Conservation (phyloP, 331 rosid genomes). For the Cydonia oblonga region DNA sequence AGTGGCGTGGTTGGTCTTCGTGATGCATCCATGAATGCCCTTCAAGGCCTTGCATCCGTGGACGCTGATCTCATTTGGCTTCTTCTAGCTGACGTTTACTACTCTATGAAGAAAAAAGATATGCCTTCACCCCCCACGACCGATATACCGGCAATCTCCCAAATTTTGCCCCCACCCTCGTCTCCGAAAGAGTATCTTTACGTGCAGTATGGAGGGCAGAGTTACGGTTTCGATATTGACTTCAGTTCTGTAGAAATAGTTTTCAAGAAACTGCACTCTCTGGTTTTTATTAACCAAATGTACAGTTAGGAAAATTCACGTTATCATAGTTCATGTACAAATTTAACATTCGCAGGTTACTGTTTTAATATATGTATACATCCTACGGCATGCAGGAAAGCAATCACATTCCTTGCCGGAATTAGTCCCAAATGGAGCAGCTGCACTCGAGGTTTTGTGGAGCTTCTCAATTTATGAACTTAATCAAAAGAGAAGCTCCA, state of each 20-base stretch:
- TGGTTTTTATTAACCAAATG: constrained; percentile 26
- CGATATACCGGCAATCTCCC: constrained; percentile 38
- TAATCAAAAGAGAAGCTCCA: too few species aligned
- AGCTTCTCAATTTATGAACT: too few species aligned
- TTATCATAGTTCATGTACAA: not conserved
- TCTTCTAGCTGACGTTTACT: constrained; percentile 85
- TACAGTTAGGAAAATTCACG: constrained; percentile 6
- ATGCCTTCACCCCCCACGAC: constrained; percentile 37
- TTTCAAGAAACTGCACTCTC: constrained; percentile 42
- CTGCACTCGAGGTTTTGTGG: too few species aligned
- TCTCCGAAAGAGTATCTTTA: constrained; percentile 55
- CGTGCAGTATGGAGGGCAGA: constrained; percentile 75
- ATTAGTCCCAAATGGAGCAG: too few species aligned
- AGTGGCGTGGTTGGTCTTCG: constrained; percentile 67
- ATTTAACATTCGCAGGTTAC: too few species aligned
- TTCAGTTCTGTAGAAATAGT: constrained; percentile 47
- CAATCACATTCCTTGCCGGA: too few species aligned
- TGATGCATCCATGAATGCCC: constrained; percentile 66
- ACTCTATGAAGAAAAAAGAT: constrained; percentile 36
- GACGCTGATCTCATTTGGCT: constrained; percentile 93
- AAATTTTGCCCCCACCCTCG: constrained; percentile 51
- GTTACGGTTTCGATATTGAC: constrained; percentile 66
- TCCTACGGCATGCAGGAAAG: too few species aligned
- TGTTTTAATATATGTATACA: too few species aligned
- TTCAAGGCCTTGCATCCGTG: constrained; percentile 63